These are phyloP conservation scores for Filosporella fistucella DNA, from an alignment of 495 filamentous ascomycete species.

Conservation along the genomic window DNA sequence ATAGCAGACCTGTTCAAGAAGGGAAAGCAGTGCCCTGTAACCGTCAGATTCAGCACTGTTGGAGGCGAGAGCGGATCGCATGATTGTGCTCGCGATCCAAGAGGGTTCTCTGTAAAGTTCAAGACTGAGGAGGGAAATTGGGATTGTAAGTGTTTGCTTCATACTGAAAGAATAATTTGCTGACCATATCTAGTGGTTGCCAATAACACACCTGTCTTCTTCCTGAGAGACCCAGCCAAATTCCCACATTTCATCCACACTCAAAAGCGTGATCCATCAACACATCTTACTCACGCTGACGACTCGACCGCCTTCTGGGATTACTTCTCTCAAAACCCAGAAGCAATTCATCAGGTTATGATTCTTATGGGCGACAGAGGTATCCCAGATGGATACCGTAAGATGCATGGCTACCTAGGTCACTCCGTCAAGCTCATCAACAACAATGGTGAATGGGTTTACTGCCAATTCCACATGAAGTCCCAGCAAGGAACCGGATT, in stretches of 20 bases:
- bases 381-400: conserved; percentile 52
- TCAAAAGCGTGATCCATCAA: conserved; percentile 45
- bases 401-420: conserved; percentile 60
- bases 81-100: conserved; percentile 68
- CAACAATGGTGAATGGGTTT: conserved; percentile 61
- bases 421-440: conserved; percentile 65
- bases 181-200: no score
- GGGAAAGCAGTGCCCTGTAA: conserved; percentile 49
- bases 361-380: conserved; percentile 59
- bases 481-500: conserved; percentile 56
- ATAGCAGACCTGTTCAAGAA: conserved; percentile 44
- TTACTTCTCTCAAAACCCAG: conserved; percentile 41
- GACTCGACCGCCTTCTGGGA: conserved; percentile 29
- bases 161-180: no score
- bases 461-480: conserved; percentile 65
- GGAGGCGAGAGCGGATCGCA: conserved; percentile 66
- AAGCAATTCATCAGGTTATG: conserved; percentile 57
- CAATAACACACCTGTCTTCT: conserved; percentile 38
- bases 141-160: no score
- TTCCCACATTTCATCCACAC: conserved; percentile 49
- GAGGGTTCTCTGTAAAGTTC: conserved; percentile 70
- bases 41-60: conserved; percentile 65
- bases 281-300: conserved; percentile 45
- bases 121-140: conserved; percentile 57
- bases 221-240: conserved; percentile 50